Evolutionary conservation across 2,329 filamentous ascomycete genomes (phyloP).

Genomic region (Fusarium sp.): DNA sequence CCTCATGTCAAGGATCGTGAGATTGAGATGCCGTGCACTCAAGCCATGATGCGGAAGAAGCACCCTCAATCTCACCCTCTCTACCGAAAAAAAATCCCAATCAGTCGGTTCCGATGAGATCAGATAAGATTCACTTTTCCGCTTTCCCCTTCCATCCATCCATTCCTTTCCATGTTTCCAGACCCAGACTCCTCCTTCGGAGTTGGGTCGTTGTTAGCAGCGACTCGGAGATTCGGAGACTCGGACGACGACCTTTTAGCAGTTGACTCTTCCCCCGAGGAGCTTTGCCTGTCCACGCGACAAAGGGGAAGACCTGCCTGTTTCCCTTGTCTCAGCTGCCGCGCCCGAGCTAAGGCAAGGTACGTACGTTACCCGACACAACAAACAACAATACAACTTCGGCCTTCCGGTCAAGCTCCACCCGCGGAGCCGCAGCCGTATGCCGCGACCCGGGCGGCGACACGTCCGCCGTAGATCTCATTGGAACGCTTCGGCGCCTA

Average conservation of each 20-base stretch:
- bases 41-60: background rate
- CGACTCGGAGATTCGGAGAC: constrained; percentile 41
- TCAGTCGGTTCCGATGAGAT: constrained; percentile 18
- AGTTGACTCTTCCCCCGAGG: background rate
- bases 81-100: background rate
- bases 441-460: constrained; percentile 9
- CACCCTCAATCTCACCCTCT: background rate
- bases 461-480: constrained; percentile 3
- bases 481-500: constrained; percentile 12
- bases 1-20: background rate
- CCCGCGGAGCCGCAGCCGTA: constrained; percentile 36
- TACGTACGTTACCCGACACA: constrained; percentile 7
- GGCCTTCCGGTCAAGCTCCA: constrained; percentile 3
- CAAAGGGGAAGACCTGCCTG: background rate
- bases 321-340: background rate
- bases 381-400: background rate
- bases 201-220: constrained; percentile 2
- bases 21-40: background rate
- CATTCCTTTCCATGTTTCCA: constrained; percentile 32
- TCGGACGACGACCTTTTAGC: constrained; percentile 7
- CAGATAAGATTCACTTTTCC: constrained; percentile 10
- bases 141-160: constrained; percentile 8
- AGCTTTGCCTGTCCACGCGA: background rate
- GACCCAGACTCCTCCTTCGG: constrained; percentile 14
- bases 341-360: constrained; percentile 11